Base-by-base conservation (phyloP, 2,329 filamentous ascomycete genomes). In the Talaromyces sp. region DNA sequence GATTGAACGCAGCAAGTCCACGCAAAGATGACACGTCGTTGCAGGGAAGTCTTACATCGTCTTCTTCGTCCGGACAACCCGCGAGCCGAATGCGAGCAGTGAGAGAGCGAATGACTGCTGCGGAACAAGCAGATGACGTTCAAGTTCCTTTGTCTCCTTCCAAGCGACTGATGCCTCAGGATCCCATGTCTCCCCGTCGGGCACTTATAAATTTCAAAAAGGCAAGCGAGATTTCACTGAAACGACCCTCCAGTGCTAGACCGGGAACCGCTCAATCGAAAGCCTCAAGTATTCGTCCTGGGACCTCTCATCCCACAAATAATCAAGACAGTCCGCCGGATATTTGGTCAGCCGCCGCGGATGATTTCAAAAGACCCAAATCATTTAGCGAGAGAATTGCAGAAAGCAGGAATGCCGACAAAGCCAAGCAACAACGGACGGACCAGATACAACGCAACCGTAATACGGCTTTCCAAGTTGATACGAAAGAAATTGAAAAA, bases 361-460 rank as follows among this genome's bases (percentile, higher is more conserved):
- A 68, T 46, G 71, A 67, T 16, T 58, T 65, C 25, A 68, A 59
- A 63, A 75, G 68, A 52, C 70, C 72, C 21, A 88, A 86, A 69
- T 82, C 86, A 61, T 99, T 98, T 76, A 96, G 90, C 71, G 92
- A 98, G 75, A 84, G 93, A 54, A 84, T 99, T 65, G 88, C 90
- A 1, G 86, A 90, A 57, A 88, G 87, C 40, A 85, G 79, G 54
- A 70, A 73, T 21, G 68, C 70, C n/a, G 77, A 79, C 33, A 76
- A 74, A 61, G 70, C 71, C 25, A 73, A 71, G 31, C 69, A 75
- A 63, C 74, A 78, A 56, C 75, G 72, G 54, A 72, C 72, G 46
- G 74, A 78, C 58, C 71, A 69, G 40, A 66, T 75, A 23, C 73
- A 75, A 54, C 72, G 69, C 9, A 78, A 75, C 59, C 74, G 80